phyloP scores from a whole-genome alignment of 2,329 filamentous ascomycete genomes.

The Ceratocystiopsis minuta region DNA sequence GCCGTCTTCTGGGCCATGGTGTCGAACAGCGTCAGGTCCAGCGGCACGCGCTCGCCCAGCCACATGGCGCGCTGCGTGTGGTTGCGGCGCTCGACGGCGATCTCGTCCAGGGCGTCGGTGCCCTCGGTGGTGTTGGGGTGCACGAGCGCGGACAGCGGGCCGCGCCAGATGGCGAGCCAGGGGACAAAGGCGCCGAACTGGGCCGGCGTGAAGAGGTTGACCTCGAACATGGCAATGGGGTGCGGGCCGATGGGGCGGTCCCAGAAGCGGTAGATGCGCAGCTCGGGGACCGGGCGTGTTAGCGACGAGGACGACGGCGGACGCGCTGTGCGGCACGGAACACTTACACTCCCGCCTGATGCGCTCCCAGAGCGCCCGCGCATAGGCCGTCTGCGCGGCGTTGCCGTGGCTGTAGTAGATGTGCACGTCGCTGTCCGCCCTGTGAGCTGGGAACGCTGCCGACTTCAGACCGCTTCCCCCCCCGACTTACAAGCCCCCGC shows the following conservation, averaged over 20 bases:
- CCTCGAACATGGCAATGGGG: slow-evolving; percentile 77
- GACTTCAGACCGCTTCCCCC: not conserved
- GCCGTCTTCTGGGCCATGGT: slow-evolving; percentile 9
- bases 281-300: slow-evolving; percentile 44
- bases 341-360: slow-evolving; percentile 60
- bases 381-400: slow-evolving; percentile 44
- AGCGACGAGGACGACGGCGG: not conserved
- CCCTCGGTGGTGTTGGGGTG: slow-evolving; percentile 61
- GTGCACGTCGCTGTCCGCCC: slow-evolving; percentile 54
- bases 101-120: slow-evolving; percentile 10
- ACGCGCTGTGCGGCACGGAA: not conserved
- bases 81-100: slow-evolving; percentile 27
- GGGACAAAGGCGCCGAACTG: slow-evolving; percentile 81
- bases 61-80: slow-evolving; percentile 54
- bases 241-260: slow-evolving; percentile 68
- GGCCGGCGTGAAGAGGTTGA: slow-evolving; percentile 68
- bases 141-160: slow-evolving; percentile 58
- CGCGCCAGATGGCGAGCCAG: slow-evolving; percentile 69
- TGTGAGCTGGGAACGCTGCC: not conserved
- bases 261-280: slow-evolving; percentile 65
- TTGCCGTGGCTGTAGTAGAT: slow-evolving; percentile 63
- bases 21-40: slow-evolving; percentile 37
- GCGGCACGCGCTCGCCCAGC: slow-evolving; percentile 48
- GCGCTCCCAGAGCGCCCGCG: slow-evolving; percentile 55
- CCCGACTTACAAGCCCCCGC: slow-evolving; percentile 50